Base-by-base conservation (phyloP, 371 early-diverging fungal species). In the Racocetra persica region DNA sequence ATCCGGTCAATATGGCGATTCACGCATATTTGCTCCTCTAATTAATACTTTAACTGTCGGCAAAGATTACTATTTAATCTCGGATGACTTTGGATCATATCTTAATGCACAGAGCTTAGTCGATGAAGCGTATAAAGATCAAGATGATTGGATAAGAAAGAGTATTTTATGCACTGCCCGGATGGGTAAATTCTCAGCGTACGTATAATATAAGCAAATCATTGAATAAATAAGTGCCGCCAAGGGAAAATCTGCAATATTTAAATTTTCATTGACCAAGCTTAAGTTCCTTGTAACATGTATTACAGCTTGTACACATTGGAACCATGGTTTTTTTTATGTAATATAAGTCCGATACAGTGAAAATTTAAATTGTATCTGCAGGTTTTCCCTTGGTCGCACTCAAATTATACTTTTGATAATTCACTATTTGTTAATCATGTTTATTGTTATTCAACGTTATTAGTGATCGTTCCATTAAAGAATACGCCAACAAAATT, bases 171-270 rank as follows among this genome's bases (percentile, higher is more conserved):
- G 95, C 73, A 94, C 95, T 32, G 95, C 97, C 69, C 88, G 92
- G 80, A 96, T 96, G 96, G 93, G 94, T 85, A 95, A 95, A 85
- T 97, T 97, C 89, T 94, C 94, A 67, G 91, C 94, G 86, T 86
- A 84, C 62, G 86, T 86, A 59, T 54, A 62, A 22, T 51, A 32
- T 32, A 4, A 32, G 32, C 14, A 16, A 51, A 51, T 13, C 16
- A 51, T 45, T 45, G 45, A 7, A 28, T 22, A 4, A 11, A 45
- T 28, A 4, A 32, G 4, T 32, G 32, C 32, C 4, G 32, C 1
- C 32, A 32, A 32, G 4, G 2, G 32, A 32, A 32, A 32, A 32
- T 32, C 4, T 32, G 32, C 4, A 32, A 32, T 2, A 2, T 32
- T 32, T 32, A 32, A 32, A 32, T 4, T 32, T 32, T 32, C 32